Base-by-base conservation (phyloP, 768 basidiomycete genomes). In the Kondoa malvinella region DNA sequence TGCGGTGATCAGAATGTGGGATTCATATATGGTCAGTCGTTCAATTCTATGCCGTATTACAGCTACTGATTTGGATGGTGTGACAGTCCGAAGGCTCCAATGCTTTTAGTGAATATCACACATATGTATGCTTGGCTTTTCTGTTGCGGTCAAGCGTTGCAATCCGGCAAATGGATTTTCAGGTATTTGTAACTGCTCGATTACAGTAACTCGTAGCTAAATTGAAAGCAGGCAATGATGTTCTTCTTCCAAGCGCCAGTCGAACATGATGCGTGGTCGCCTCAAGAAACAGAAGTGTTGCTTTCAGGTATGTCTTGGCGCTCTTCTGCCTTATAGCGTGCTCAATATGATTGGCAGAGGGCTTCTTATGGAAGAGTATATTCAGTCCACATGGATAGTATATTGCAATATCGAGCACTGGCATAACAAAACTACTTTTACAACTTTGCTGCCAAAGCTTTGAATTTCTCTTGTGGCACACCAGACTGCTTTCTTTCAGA, bases 1-100 rank as follows among this genome's bases (percentile, higher is more conserved):
- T 73, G 94, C 96, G 76, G 97, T 94, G 21, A 89, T 96, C 63
- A 83, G 95, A 66, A 97, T 97, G 94, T 99, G 95, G 95, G 95
- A 99, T 76, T 97, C 95, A 15, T 99, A 99, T 77, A 79, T 99
- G 74, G 95, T 97, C 69, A 67, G 89, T 31, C 40, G 2, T 34
- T 17, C 56, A 30, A 61, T 17, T 26, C 14, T 4, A 29, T 8
- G 27, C 27, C 4, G 27, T 4, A 8, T 12, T 60, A 29, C 21
- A n/a, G 59, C 14, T 60, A 21, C 25, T 50, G 26, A 3, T n/a
- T 34, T 1, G 1, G 50, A 61, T 21, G 4, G 40, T 16, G n/a
- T 17, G 34, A 57, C 67, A 99, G 95, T 87, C 94, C 16, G 95
- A 99, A 78, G 95, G 95, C 3, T 81, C 91, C 1, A 92, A 99